Conservation (phyloP, 495 filamentous ascomycete genomes). For the Massariosphaeria phaeospora region DNA sequence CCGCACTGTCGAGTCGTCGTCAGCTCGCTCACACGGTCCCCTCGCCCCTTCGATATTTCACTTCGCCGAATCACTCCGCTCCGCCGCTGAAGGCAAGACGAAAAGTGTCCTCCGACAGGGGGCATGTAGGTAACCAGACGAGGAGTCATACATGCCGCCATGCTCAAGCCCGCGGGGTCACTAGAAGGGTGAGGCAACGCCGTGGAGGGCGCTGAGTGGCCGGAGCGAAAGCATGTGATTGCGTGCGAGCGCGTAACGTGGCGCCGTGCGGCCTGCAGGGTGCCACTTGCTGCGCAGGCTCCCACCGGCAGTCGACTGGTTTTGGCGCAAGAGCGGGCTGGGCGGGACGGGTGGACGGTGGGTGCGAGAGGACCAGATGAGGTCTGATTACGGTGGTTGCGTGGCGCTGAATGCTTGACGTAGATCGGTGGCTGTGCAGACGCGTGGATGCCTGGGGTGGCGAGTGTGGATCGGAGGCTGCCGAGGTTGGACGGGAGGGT, state of each 20-base stretch:
- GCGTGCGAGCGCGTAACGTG: not conserved
- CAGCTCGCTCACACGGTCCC: not conserved
- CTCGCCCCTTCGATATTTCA: not conserved
- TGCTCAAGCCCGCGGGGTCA: too few species aligned
- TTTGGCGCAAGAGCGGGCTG: too few species aligned
- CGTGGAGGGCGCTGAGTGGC: not conserved
- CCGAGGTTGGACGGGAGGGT: too few species aligned
- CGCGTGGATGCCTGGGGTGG: too few species aligned
- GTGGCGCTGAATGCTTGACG: too few species aligned
- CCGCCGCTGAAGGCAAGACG: not conserved
- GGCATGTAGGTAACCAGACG: not conserved
- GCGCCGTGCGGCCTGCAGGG: not conserved
- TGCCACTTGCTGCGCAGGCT: not conserved
- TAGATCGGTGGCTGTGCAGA: too few species aligned
- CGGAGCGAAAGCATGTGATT: not conserved
- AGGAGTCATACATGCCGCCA: conserved; percentile 5
- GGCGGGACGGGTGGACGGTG: too few species aligned
- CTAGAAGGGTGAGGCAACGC: not conserved
- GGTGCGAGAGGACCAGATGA: too few species aligned
- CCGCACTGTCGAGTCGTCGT: not conserved
- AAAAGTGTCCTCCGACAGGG: too few species aligned
- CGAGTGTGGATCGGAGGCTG: too few species aligned
- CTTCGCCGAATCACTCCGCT: not conserved
- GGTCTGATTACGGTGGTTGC: too few species aligned
- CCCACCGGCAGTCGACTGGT: not conserved